These are phyloP conservation scores for Leccinum uliginosum DNA, from an alignment of 768 basidiomycete species.

Conservation along the genomic window DNA sequence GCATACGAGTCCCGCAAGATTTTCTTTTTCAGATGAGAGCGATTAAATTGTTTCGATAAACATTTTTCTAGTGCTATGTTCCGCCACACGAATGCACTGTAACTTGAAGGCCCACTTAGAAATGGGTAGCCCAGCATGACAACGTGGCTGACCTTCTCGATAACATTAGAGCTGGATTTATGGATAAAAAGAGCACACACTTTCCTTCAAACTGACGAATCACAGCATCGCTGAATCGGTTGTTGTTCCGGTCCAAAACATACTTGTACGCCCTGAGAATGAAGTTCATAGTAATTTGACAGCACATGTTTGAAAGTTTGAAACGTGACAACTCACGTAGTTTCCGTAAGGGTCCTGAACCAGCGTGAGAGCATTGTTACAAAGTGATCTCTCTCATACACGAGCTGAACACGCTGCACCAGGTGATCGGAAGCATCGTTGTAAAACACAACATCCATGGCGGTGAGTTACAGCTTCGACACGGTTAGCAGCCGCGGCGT, in stretches of 20 bases:
- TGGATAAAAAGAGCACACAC: conserved; percentile 97
- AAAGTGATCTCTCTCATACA: conserved; percentile 99
- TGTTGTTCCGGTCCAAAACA: conserved; percentile 96
- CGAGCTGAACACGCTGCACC: conserved; percentile 95
- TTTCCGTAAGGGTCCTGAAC: conserved; percentile 98
- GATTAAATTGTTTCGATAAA: too few species aligned
- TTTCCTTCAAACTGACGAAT: conserved; percentile 96
- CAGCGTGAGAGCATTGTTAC: conserved; percentile 92
- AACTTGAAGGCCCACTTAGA: not conserved
- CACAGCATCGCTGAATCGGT: conserved; percentile 94
- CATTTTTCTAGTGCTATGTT: too few species aligned
- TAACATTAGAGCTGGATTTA: conserved; percentile 99
- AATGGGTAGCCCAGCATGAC: not conserved
- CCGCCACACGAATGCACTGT: conserved; percentile 85
- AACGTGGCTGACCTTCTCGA: conserved; percentile 68
- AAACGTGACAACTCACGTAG: conserved; percentile 58
- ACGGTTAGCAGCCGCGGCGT: conserved; percentile 97
- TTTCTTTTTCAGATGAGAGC: too few species aligned
- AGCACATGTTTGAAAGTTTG: not conserved
- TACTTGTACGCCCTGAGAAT: conserved; percentile 85
- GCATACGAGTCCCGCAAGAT: too few species aligned
- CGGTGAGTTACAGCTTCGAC: conserved; percentile 98
- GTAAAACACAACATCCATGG: conserved; percentile 97
- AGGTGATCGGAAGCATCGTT: conserved; percentile 93
- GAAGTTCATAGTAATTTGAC: not conserved